These are phyloP conservation scores for Cyberlindnera sargentensis DNA, from an alignment of 805 yeast genomes.

Conservation along the genomic window DNA sequence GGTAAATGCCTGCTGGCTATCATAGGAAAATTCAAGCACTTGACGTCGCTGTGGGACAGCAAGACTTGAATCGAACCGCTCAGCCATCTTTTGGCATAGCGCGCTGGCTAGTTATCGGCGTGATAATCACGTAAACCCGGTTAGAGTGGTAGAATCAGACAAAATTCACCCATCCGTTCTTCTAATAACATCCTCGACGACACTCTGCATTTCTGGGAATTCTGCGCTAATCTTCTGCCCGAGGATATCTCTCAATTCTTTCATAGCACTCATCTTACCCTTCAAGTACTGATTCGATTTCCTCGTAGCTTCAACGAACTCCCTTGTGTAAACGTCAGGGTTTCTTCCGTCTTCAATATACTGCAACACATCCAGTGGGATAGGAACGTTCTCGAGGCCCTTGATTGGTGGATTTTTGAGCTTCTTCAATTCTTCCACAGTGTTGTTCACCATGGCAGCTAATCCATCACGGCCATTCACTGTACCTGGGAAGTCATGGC, in stretches of 20 bases:
- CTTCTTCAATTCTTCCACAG: constrained; percentile 32
- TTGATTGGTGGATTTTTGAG: constrained; percentile 26
- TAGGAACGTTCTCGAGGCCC: constrained; percentile 35
- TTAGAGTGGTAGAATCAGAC: too few species aligned
- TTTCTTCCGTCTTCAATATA: constrained; percentile 95
- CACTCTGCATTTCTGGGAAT: constrained; percentile 65
- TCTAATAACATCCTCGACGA: constrained; percentile 48
- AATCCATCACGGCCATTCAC: constrained; percentile 62
- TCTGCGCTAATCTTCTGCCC: constrained; percentile 66
- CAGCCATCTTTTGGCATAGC: too few species aligned
- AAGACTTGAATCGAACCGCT: too few species aligned
- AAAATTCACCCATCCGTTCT: constrained; percentile 29
- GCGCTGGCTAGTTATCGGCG: too few species aligned
- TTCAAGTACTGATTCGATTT: constrained; percentile 81
- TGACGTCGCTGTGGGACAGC: too few species aligned
- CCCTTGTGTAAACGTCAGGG: constrained; percentile 95
- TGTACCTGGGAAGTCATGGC: constrained; percentile 91
- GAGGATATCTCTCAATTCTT: constrained; percentile 53
- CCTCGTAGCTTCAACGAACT: constrained; percentile 90
- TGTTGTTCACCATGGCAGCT: constrained; percentile 32
- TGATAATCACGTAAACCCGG: too few species aligned
- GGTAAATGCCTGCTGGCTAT: too few species aligned
- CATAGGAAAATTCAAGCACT: too few species aligned
- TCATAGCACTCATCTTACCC: constrained; percentile 74
- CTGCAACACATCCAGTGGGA: constrained; percentile 80